Conservation (phyloP, 495 filamentous ascomycete species). For the Podospora pseudopauciseta region DNA sequence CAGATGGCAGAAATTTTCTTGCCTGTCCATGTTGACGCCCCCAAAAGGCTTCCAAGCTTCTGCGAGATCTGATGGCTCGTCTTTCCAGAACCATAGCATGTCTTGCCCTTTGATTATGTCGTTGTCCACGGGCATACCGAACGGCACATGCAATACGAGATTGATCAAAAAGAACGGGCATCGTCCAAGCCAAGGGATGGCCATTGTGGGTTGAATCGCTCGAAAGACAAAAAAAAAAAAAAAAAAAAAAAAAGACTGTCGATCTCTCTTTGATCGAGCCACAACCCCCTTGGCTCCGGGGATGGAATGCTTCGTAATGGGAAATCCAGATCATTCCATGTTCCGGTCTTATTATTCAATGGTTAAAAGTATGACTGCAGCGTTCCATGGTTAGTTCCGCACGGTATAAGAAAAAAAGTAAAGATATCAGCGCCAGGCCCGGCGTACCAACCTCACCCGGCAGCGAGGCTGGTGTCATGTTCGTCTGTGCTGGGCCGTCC, state of each 20-base stretch:
- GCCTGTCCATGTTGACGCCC: neutral
- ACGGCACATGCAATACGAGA: constrained; percentile 9
- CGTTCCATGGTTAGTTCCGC: neutral
- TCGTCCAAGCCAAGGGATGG: constrained; percentile 5
- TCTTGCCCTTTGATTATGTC: constrained; percentile 1
- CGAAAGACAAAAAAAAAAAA: neutral
- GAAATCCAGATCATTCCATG: neutral
- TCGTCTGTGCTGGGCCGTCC: constrained; percentile 4
- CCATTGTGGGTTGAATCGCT: neutral
- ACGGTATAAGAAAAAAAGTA: neutral
- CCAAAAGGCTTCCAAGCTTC: neutral
- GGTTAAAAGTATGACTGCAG: neutral
- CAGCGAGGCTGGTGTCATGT: neutral
- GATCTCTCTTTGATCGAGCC: neutral
- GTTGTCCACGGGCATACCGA: constrained; percentile 5
- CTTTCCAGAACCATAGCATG: neutral
- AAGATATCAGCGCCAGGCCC: neutral
- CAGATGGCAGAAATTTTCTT: neutral
- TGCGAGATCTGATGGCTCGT: neutral
- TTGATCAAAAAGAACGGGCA: neutral
- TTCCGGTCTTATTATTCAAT: neutral
- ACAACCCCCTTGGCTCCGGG: neutral
- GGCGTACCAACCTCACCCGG: neutral
- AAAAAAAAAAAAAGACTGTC: neutral
- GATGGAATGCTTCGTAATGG: neutral